Evolutionary conservation across 805 yeast genomes (phyloP).

Genomic region (Vanderwaltozyma tropicalis): DNA sequence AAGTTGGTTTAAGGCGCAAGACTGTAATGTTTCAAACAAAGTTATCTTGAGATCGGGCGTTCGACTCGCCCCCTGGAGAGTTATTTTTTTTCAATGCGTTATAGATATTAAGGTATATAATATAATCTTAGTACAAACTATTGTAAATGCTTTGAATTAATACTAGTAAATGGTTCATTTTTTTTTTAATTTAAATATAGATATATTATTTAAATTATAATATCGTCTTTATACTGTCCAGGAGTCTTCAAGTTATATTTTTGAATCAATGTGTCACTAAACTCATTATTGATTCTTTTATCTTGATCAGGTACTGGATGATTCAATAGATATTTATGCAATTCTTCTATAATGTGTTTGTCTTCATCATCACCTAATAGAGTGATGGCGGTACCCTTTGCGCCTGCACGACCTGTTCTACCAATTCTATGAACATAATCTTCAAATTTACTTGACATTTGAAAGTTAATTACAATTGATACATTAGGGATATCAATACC

Average conservation of each 20-base stretch:
- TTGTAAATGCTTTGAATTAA: background rate
- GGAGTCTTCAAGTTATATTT: background rate
- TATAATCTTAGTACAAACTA: too few species aligned
- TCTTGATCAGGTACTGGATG: conserved; percentile 1
- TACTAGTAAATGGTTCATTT: background rate
- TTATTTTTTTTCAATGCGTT: conserved; percentile 16
- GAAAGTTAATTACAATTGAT: conserved; percentile 75
- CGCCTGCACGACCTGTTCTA: conserved; percentile 94
- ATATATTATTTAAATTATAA: background rate
- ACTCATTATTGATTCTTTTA: too few species aligned
- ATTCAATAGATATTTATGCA: conserved; percentile 21
- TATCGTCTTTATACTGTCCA: too few species aligned
- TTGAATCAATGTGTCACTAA: background rate
- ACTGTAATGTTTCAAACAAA: conserved; percentile 29
- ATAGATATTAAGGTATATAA: too few species aligned
- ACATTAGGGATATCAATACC: conserved; percentile 90
- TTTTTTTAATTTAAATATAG: too few species aligned
- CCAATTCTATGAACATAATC: conserved; percentile 90
- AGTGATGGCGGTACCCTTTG: conserved; percentile 63
- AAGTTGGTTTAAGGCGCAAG: conserved; percentile 39
- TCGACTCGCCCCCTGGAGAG: conserved; percentile 43
- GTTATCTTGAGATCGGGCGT: conserved; percentile 41
- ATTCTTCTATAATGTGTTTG: conserved; percentile 37
- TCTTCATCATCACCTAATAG: conserved; percentile 53
- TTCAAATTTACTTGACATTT: conserved; percentile 68